Percentiles rank a stretch among this genome's conserved stretches.
Evolutionary conservation across 306 rosid species (phyloP).

Genomic region (Lathyrus oleraceus): DNA sequence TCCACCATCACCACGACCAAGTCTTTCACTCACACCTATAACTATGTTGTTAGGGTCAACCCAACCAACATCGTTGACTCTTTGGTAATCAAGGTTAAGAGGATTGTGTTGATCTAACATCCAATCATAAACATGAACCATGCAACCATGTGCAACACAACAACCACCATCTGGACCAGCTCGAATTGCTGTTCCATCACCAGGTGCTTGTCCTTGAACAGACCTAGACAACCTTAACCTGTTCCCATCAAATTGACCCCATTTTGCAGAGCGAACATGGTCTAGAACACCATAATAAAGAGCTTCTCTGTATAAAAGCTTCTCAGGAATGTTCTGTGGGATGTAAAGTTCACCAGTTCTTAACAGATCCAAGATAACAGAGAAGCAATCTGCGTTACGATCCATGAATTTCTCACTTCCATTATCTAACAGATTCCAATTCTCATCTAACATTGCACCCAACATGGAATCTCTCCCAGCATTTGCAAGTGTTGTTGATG

Average conservation of each 20-base stretch:
- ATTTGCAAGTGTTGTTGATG: slow-evolving; percentile 82
- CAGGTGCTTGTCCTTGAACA: slow-evolving; percentile 75
- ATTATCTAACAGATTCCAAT: slow-evolving; percentile 57
- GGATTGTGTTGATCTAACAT: slow-evolving; percentile 82
- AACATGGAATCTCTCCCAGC: slow-evolving; percentile 87
- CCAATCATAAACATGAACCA: slow-evolving; percentile 97
- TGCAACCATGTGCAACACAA: slow-evolving; percentile 85
- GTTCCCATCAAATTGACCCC: slow-evolving; percentile 88
- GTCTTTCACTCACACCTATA: slow-evolving; percentile 71
- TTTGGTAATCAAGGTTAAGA: slow-evolving; percentile 68
- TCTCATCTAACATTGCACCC: slow-evolving; percentile 85
- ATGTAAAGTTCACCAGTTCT: slow-evolving; percentile 62
- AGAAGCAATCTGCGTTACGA: slow-evolving; percentile 87
- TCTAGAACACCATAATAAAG: slow-evolving; percentile 69
- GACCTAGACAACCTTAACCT: slow-evolving; percentile 56
- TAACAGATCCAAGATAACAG: slow-evolving; percentile 82
- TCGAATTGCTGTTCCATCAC: slow-evolving; percentile 94
- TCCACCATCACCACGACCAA: slow-evolving; percentile 83
- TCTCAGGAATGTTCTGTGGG: slow-evolving; percentile 64
- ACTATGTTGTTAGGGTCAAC: slow-evolving; percentile 59
- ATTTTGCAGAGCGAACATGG: slow-evolving; percentile 77
- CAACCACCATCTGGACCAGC: slow-evolving; percentile 93
- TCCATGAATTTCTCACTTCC: slow-evolving; percentile 70
- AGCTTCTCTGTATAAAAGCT: slow-evolving; percentile 82
- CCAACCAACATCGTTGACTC: slow-evolving; percentile 94